phyloP scores from a whole-genome alignment of 2,329 filamentous ascomycete genomes.

The Epichloe uncinata region DNA sequence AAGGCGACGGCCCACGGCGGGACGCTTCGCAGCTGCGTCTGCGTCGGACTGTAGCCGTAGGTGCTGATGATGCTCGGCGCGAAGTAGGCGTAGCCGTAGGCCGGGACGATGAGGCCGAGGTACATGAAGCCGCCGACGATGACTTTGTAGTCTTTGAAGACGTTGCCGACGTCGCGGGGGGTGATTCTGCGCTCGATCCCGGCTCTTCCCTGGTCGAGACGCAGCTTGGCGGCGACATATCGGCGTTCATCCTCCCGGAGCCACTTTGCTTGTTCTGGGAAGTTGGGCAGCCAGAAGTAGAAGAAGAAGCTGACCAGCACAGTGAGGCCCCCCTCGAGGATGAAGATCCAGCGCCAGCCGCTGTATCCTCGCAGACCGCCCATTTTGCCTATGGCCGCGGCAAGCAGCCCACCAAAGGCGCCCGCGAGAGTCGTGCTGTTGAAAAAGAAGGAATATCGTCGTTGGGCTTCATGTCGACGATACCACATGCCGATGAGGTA shows the following conservation, averaged over 20 bases:
- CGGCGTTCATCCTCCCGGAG: conserved; percentile 53
- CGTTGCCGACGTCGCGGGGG: conserved; percentile 39
- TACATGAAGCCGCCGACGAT: conserved; percentile 70
- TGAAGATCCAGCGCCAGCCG: conserved; percentile 59
- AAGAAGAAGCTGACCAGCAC: conserved; percentile 39
- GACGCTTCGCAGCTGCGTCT: conserved; percentile 45
- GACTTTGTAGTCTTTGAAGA: conserved; percentile 63
- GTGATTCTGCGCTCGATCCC: conserved; percentile 50
- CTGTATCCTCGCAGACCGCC: conserved; percentile 37
- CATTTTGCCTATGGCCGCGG: conserved; percentile 77
- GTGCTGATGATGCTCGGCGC: conserved; percentile 56
- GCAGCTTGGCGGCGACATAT: conserved; percentile 53
- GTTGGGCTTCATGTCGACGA: conserved; percentile 72
- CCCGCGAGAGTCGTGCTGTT: conserved; percentile 65
- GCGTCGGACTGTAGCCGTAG: conserved; percentile 47
- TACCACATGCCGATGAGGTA: conserved; percentile 87
- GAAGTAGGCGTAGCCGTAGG: conserved; percentile 69
- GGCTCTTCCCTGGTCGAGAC: conserved; percentile 54
- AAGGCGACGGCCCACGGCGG: conserved; percentile 58
- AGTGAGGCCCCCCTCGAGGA: conserved; percentile 43
- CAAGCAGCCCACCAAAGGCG: conserved; percentile 76
- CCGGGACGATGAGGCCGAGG: conserved; percentile 64
- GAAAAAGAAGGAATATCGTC: conserved; percentile 91
- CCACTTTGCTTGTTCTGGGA: conserved; percentile 57
- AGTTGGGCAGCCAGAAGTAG: conserved; percentile 55